Base-by-base conservation (phyloP, 1,284 basidiomycete species). In the Phenoliferia sp. region DNA sequence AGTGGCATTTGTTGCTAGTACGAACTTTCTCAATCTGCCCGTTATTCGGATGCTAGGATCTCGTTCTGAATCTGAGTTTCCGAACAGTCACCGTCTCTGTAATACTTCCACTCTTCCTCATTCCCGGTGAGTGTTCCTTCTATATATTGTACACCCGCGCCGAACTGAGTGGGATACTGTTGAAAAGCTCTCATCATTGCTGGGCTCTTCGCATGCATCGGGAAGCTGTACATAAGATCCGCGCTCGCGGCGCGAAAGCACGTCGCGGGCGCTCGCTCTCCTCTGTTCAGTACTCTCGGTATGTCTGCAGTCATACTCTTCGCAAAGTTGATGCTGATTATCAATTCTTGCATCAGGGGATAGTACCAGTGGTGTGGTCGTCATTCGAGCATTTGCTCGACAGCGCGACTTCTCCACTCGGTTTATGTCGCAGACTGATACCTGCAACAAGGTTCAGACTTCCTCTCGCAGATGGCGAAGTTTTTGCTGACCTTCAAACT, bases 181-280 rank as follows among this genome's bases (percentile, higher is more conserved):
- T n/a, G n/a, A n/a, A n/a, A n/a, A 58, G 56, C 56, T 3, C 32
- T 58, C 31, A 70, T 63, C 64, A 78, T 66, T 69, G 75, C 59
- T 56, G 63, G 17, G 59, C 65, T 32, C 57, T 78, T 72, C 50
- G 63, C 63, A 58, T 57, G 50, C 36, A 52, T 72, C 39, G 71
- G 69, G 1, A 55, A 60, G 2, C 64, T 72, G 16, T 72, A 72
- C 59, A 57, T 72, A 10, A 52, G 68, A 55, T 68, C 65, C 57
- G 71, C 71, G 2, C 63, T 72, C 19, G 66, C 71, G 0, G 67
- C 71, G 1, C 62, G 71, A 16, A 70, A 70, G 32, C 64, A 70
- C 7, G 91, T 94, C 76, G 89, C 94, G 7, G 87, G 90, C 28
- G 90, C 90, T 9, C 88, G 90, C 60, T 93, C 91, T 1, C 94